These are phyloP conservation scores for Lagerstroemia speciosa DNA, from an alignment of 345 rosid species.

Conservation along the genomic window DNA sequence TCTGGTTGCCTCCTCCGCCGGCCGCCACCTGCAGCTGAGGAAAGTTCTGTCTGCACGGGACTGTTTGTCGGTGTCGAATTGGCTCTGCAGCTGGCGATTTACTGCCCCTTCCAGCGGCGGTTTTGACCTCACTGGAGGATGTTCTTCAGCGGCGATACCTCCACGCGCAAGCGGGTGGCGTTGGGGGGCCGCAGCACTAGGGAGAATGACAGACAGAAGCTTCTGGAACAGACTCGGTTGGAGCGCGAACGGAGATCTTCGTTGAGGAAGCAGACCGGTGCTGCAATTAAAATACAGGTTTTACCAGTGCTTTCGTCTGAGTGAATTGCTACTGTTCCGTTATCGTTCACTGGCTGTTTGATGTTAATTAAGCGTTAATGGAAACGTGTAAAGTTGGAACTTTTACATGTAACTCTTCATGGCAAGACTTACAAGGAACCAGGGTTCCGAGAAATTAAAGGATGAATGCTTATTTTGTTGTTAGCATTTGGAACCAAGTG, in stretches of 20 bases:
- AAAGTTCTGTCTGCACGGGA: neutral
- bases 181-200: conserved; percentile 96
- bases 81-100: neutral
- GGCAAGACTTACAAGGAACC: neutral
- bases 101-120: neutral
- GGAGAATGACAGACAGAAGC: conserved; percentile 93
- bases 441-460: neutral
- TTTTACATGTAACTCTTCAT: neutral
- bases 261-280: conserved; percentile 61
- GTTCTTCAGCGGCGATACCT: conserved; percentile 93
- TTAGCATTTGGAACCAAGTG: neutral
- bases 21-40: neutral
- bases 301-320: neutral
- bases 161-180: conserved; percentile 90
- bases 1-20: neutral
- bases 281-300: conserved; percentile 85
- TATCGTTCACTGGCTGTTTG: neutral
- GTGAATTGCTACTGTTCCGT: neutral
- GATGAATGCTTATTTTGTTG: neutral
- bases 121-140: conserved; percentile 17
- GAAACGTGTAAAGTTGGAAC: neutral
- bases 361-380: neutral
- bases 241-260: conserved; percentile 79
- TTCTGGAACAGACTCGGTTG: conserved; percentile 82
- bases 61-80: neutral